Evolutionary conservation across 1,284 basidiomycete species (phyloP).

Genomic region (Coniferiporia sulphurascens): DNA sequence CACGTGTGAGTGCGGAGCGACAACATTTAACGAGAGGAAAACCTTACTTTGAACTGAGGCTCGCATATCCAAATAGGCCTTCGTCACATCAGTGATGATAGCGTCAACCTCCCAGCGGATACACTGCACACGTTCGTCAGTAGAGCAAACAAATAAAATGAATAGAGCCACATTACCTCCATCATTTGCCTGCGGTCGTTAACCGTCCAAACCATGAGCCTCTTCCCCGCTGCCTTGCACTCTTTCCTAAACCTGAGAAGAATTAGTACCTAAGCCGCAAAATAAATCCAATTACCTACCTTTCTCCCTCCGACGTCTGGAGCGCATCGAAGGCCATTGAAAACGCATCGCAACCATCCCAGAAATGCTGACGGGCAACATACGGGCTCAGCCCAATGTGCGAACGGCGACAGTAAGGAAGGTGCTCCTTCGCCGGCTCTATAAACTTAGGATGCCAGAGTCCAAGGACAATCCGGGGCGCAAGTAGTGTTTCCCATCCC

Average conservation of each 20-base stretch:
- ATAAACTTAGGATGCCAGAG: constrained; percentile 94
- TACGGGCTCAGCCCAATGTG: constrained; percentile 75
- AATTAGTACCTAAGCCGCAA: constrained; percentile 1
- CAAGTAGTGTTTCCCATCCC: constrained; percentile 76
- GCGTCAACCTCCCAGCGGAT: constrained; percentile 88
- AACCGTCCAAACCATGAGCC: constrained; percentile 94
- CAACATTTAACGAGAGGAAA: constrained; percentile 15
- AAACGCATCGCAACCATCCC: constrained; percentile 85
- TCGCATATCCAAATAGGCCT: constrained; percentile 72
- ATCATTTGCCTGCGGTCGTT: constrained; percentile 92
- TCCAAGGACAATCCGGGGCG: constrained; percentile 87
- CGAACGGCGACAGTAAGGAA: constrained; percentile 83
- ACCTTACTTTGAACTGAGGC: constrained; percentile 58
- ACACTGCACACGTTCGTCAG: constrained; percentile 17
- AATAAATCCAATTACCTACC: constrained; percentile 37
- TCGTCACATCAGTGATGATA: constrained; percentile 86
- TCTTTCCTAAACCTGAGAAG: constrained; percentile 64
- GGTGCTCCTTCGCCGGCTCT: constrained; percentile 61
- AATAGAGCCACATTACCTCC: constrained; percentile 50
- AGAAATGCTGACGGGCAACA: constrained; percentile 85
- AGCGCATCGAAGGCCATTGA: constrained; percentile 79
- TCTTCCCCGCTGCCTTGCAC: constrained; percentile 78
- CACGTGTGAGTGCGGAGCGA: not conserved
- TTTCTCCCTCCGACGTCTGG: constrained; percentile 67
- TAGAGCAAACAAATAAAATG: constrained; percentile 6